phyloP scores from a whole-genome alignment of 306 rosid species.

The Lathyrus aphaca region DNA sequence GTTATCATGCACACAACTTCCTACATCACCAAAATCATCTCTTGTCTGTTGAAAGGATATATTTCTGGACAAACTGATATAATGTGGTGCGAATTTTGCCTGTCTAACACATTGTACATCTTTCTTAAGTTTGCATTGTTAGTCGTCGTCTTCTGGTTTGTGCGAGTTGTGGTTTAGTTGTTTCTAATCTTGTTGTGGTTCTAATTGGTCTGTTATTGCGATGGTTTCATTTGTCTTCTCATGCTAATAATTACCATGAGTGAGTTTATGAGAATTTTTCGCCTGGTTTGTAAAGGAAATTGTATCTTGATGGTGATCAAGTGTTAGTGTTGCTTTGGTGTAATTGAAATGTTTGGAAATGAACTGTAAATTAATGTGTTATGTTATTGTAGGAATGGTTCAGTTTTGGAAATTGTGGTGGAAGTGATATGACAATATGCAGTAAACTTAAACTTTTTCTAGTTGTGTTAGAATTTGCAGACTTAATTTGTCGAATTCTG shows the following conservation, averaged over 20 bases:
- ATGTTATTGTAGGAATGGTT: not conserved
- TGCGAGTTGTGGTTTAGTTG: constrained; percentile 32
- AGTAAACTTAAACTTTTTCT: not conserved
- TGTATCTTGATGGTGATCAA: constrained; percentile 31
- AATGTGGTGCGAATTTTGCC: constrained; percentile 46
- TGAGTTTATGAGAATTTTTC: not conserved
- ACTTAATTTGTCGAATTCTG: no score
- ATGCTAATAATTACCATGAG: constrained; percentile 8
- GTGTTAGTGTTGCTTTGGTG: not conserved
- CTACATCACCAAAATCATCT: constrained; percentile 75
- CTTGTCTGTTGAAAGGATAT: constrained; percentile 63
- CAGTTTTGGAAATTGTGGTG: not conserved
- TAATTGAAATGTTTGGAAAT: constrained; percentile 30
- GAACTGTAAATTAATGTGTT: constrained; percentile 33
- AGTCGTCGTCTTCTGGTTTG: constrained; percentile 35
- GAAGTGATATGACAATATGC: not conserved
- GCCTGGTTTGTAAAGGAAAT: no score
- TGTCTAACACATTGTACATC: constrained; percentile 38
- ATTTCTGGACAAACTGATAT: constrained; percentile 11
- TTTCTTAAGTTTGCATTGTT: constrained; percentile 22
- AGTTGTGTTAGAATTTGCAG: no score
- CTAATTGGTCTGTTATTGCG: not conserved
- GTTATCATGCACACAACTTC: constrained; percentile 85
- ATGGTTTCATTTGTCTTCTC: constrained; percentile 3
- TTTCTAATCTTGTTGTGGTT: constrained; percentile 28